These are phyloP conservation scores for Phyllachora maydis DNA, from an alignment of 2,329 filamentous ascomycete genomes.

Conservation along the genomic window DNA sequence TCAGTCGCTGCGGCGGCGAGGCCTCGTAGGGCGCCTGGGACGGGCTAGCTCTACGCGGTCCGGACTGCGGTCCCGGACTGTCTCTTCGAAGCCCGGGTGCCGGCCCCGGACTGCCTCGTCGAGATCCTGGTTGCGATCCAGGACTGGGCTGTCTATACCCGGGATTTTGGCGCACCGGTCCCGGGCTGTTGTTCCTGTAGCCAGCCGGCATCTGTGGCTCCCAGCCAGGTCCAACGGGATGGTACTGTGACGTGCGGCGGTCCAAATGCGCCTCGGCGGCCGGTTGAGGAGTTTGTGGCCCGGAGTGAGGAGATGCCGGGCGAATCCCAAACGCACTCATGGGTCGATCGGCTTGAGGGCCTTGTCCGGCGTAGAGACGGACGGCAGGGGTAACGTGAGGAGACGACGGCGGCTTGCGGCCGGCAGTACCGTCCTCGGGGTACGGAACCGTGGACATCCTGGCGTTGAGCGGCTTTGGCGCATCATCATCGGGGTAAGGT, in stretches of 20 bases:
- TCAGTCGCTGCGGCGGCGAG: conserved; percentile 3
- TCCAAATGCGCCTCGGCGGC: conserved; percentile 15
- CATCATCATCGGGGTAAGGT: conserved; percentile 52
- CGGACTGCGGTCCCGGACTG: too few relatives aligned
- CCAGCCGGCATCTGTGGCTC: conserved; percentile 20
- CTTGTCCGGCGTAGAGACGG: conserved; percentile 25
- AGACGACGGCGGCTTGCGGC: conserved; percentile 11
- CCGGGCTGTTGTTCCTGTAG: too few relatives aligned
- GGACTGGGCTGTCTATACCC: conserved; percentile 20
- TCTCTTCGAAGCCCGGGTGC: too few relatives aligned
- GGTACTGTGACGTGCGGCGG: conserved; percentile 16
- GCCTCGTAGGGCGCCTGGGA: conserved; percentile 3
- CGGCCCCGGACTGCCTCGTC: conserved; percentile 4
- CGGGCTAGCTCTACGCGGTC: too few relatives aligned
- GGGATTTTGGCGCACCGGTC: too few relatives aligned
- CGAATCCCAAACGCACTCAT: conserved; percentile 32
- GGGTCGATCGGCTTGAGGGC: conserved; percentile 25
- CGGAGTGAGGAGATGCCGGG: conserved; percentile 13
- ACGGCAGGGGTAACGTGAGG: conserved; percentile 24
- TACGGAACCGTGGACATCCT: conserved; percentile 28
- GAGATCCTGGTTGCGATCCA: conserved; percentile 2
- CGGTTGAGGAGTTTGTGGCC: conserved; percentile 12
- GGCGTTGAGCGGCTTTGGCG: conserved; percentile 25
- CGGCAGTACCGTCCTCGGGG: conserved; percentile 26
- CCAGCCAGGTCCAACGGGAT: conserved; percentile 21